Evolutionary conservation across 345 rosid genomes (phyloP).

Genomic region (Ricinus communis): DNA sequence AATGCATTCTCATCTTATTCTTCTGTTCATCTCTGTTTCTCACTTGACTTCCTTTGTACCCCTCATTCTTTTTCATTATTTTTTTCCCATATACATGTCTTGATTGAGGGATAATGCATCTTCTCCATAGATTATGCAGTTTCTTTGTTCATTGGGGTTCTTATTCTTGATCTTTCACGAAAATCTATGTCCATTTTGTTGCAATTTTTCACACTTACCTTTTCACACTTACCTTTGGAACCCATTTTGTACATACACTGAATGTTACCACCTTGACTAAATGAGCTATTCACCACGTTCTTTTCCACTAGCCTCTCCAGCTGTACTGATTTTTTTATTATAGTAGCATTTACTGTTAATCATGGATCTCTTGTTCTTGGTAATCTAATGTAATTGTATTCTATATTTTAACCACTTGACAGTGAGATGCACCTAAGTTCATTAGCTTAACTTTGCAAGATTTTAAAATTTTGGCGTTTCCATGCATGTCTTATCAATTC

Average conservation of each 20-base stretch:
- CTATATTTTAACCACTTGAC: background rate
- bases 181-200: background rate
- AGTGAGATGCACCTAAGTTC: too few species aligned
- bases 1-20: background rate
- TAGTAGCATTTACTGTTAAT: background rate
- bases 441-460: constrained; percentile 1
- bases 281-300: background rate
- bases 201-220: background rate
- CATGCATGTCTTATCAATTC: constrained; percentile 14
- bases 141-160: background rate
- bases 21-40: too few species aligned
- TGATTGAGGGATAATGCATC: background rate
- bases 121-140: background rate
- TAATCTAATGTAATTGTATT: constrained; percentile 1
- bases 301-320: constrained; percentile 20
- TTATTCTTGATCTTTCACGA: constrained; percentile 8
- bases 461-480: constrained; percentile 10
- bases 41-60: too few species aligned
- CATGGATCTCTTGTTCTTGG: constrained; percentile 2
- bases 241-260: constrained; percentile 10
- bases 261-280: constrained; percentile 3
- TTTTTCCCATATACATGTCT: too few species aligned
- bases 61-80: too few species aligned
- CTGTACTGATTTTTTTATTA: constrained; percentile 9
- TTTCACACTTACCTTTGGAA: background rate